Conservation (phyloP, 75 land plant genomes). For the Selaginella tamariscina region DNA sequence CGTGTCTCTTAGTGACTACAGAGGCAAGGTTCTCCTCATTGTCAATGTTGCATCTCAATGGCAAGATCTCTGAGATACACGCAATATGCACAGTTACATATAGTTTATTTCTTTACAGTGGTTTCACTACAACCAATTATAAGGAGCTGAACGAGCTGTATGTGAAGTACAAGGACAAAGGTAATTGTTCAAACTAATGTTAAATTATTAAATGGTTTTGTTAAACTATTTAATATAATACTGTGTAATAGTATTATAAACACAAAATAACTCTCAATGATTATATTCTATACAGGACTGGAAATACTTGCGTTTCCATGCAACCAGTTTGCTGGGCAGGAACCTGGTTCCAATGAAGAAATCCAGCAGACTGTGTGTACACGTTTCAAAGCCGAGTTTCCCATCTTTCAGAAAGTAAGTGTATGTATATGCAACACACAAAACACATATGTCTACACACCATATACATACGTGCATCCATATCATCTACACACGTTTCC, state of each 20-base stretch:
- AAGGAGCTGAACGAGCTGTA: constrained; percentile 57
- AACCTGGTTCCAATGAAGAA: constrained; percentile 72
- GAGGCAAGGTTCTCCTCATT: constrained; percentile 48
- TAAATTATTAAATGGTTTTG: no score
- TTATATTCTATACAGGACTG: no score
- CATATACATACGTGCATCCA: no score
- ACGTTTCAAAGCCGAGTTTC: constrained; percentile 76
- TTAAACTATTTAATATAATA: no score
- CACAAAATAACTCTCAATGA: no score
- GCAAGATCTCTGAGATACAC: constrained; percentile 15
- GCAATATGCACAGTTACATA: background rate
- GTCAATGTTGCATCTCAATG: constrained; percentile 60
- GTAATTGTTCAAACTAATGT: no score
- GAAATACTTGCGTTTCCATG: no score
- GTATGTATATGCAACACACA: no score
- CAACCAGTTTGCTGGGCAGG: no score
- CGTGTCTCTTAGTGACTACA: constrained; percentile 37
- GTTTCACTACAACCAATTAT: constrained; percentile 60
- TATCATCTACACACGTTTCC: no score
- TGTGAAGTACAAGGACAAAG: constrained; percentile 58
- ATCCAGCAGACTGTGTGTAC: constrained; percentile 73
- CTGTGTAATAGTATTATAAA: no score
- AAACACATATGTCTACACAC: no score
- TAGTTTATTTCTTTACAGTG: constrained; percentile 34
- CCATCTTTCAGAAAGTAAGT: constrained; percentile 72